Conservation (phyloP, 768 basidiomycete species). For the Mycena belliarum region DNA sequence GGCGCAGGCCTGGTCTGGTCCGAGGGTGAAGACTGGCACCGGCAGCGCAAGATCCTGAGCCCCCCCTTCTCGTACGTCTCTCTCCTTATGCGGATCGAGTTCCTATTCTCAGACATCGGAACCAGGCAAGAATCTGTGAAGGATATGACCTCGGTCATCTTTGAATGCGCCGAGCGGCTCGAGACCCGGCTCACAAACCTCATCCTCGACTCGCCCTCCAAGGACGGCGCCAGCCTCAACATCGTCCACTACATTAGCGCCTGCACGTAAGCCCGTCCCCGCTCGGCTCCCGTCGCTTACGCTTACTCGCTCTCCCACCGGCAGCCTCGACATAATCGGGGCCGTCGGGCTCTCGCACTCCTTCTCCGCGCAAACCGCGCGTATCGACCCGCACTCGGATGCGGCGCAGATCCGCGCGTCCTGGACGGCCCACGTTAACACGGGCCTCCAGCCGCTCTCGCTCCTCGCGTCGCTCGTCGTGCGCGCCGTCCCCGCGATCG, state of each 20-base stretch:
- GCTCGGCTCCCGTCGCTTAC: background rate
- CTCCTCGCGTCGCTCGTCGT: slow-evolving; percentile 32
- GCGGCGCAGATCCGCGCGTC: slow-evolving; percentile 27
- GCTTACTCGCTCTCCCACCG: too few relatives aligned
- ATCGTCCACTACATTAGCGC: slow-evolving; percentile 24
- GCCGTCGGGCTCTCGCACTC: slow-evolving; percentile 43
- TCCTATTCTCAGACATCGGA: background rate
- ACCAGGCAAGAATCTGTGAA: slow-evolving; percentile 36
- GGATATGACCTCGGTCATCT: slow-evolving; percentile 35
- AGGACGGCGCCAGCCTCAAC: slow-evolving; percentile 20
- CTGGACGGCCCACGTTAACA: slow-evolving; percentile 25
- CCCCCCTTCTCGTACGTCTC: slow-evolving; percentile 37
- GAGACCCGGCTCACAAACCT: slow-evolving; percentile 24
- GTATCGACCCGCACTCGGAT: slow-evolving; percentile 12
- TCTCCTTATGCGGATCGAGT: background rate
- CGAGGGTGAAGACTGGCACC: slow-evolving; percentile 38
- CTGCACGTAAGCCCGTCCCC: slow-evolving; percentile 22
- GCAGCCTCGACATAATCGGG: slow-evolving; percentile 32
- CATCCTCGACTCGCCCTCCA: slow-evolving; percentile 17
- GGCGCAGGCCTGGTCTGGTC: slow-evolving; percentile 37
- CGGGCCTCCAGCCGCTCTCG: slow-evolving; percentile 21
- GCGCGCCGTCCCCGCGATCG: slow-evolving; percentile 28
- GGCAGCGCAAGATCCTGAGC: slow-evolving; percentile 33
- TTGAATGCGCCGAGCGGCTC: slow-evolving; percentile 30
- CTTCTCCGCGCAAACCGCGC: slow-evolving; percentile 27